Base-by-base conservation (phyloP, 2,329 filamentous ascomycete species). In the Sclerotinia sclerotiorum region DNA sequence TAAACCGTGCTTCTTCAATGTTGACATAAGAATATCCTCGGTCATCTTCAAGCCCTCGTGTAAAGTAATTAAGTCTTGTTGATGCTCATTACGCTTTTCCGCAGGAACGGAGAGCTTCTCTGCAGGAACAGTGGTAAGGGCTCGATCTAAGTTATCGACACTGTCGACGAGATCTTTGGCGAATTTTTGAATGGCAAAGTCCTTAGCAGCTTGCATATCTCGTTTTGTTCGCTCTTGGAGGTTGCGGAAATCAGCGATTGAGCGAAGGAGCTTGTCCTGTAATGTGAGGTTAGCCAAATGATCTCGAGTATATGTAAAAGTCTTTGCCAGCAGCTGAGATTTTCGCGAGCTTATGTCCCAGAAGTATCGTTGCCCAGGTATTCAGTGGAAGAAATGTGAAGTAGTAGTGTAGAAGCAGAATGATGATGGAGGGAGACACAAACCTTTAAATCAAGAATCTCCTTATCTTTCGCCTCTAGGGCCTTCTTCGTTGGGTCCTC, bases 121-220 rank as follows among this genome's bases (percentile, higher is more conserved):
- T 70, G 85, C 79, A 27, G 92, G 88, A 17, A 97, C 94, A 76
- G 89, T 93, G 72, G 83, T 80, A 55, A 99, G 87, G 55, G 95
- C 95, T 73, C 94, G 94, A 82, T 99, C 95, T 72, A 99, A 89
- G 85, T 98, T 99, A 82, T 99, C 95, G 77, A 99, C 89, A 77
- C 88, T 93, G 79, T 99, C 95, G 74, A 98, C 88, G 57, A 99
- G 89, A 81, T 99, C 95, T 80, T 93, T 91, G 77, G 94, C 93
- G 82, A 99, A 98, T 74, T 90, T 83, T 79, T 97, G 93, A 77
- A 99, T 95, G 77, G 94, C 95, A 76, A 97, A 99, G 81, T 97
- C 92, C 75, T 90, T 90, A 27, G 94, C 92, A 27, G 87, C 82
- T 81, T 95, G 92, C 79, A 96, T 90, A 74, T 99, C 95, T 78